Base-by-base conservation (phyloP, 1,139 yeast species). In the Groenewaldozyma sp. region DNA sequence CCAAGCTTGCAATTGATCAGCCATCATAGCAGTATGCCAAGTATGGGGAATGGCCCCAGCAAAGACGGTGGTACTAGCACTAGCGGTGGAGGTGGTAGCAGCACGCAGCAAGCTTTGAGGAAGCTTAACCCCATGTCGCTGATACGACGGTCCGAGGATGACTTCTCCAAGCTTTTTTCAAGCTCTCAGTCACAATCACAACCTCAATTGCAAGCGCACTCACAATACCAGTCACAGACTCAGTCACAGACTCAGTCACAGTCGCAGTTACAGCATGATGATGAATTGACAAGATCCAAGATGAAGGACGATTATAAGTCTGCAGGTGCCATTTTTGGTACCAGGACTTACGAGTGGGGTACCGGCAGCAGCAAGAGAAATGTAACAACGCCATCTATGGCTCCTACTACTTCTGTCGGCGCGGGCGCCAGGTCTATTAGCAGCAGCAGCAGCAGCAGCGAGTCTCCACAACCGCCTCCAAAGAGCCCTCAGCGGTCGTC, bases 321-420 rank as follows among this genome's bases (percentile, higher is more conserved):
- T 18, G 63, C 62, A 4, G 63, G 63, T 10, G 48, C 53, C 21
- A 59, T 59, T 24, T 52, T 51, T 38, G 63, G 63, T 28, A 59
- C 63, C 14, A 42, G 62, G 26, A 54, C 54, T 14, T 60, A 59
- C 28, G 60, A 58, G 34, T 59, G 63, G 63, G 58, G 60, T 16
- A 42, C 53, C 10, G n/a, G n/a, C 4, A 22, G 26, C 11, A 11
- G 26, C 11, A 22, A 22, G 11, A 10, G 13, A 11, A 14, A 18
- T 19, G 19, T 3, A 17, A 16, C 19, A 17, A 14, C 6, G 21
- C 11, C 2, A 28, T 3, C 19, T 19, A 20, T 24, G 16, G 29
- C 31, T 5, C 17, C 24, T 7, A 24, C 34, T 3, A 17, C 32
- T 2, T 16, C 38, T 9, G 28, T 20, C 27, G 18, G 5, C 5